Base-by-base conservation (phyloP, 495 filamentous ascomycete genomes). In the Penicillium fimorum region DNA sequence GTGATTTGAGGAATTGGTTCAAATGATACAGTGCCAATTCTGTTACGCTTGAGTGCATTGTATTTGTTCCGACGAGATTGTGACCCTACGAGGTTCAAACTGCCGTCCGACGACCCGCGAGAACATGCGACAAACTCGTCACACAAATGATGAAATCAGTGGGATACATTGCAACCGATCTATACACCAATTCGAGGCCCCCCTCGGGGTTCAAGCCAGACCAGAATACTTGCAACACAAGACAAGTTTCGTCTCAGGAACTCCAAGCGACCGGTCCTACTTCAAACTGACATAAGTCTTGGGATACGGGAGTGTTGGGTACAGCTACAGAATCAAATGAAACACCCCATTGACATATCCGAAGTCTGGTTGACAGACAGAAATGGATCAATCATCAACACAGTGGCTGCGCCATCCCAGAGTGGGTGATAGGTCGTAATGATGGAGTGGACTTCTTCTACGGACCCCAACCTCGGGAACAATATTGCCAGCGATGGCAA, bases 401-500 rank as follows among this genome's bases (percentile, higher is more conserved):
- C 22, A 22, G 22, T 1, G 22, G 22, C 22, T 22, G 22, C 22
- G 22, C 22, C 22, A 22, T 22, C 22, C 22, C 1, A 22, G 22
- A 22, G 22, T 1, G 22, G 22, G 22, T 22, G 22, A 2, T 22
- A 22, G 22, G 22, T 22, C 22, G 22, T 22, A 22, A 22, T 22
- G 22, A 60, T 59, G 18, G 35, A 54, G 17, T 49, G 55, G 20
- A 76, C 58, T 25, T 67, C 57, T 33, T 67, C 57, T 33, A 68
- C 65, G 20, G 62, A 69, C 22, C 64, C 53, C 41, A 67, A 69
- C 4, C 70, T 62, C 48, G 66, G 66, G 54, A 74, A 74, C 71
- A 25, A 74, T 70, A 49, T 75, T 74, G 2, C 71, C 71, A 12
- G 68, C 68, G 40, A 76, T 65, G 47, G 66, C 67, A 49, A 74